Base-by-base conservation (phyloP, 129 eudicot genomes). In the Calendula officinalis region DNA sequence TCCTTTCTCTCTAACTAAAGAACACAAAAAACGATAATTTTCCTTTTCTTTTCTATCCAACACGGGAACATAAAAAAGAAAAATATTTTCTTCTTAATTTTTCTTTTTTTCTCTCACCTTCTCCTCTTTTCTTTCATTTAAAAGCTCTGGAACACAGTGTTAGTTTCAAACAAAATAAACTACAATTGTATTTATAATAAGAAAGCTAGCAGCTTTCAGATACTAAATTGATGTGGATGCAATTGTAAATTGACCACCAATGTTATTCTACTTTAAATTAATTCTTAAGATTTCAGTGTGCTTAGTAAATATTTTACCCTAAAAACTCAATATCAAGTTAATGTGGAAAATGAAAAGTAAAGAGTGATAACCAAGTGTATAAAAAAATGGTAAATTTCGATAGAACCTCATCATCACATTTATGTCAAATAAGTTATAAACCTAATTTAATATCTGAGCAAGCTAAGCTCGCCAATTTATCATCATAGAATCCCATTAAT, bases 301-400 rank as follows among this genome's bases (percentile, higher is more conserved):
- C 6, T 3, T 6, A 17, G 5, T 14, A 34, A 33, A 34, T 17
- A 12, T 8, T 14, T 47, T 14, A 5, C 41, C 4, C 46, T 34
- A 34, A 47, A 63, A 34, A 62, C 3, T 12, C 12, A 44, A 14
- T 62, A 30, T n/a, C 42, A 62, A 33, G 3, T 8, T 11, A 13
- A 11, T 6, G 43, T 64, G 3, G 5, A 48, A 62, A 34, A 8
- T 0, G 5, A 13, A 47, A 13, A 6, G 44, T 51, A 48, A 14
- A 35, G 16, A n/a, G 57, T 48, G 56, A 43, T 63, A 56, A 14
- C 68, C 55, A 32, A 32, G 34, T 42, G 56, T 27, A 45, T 45
- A 62, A 65, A 33, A 4, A 22, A 17, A 3, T 11, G 27, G 34
- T 50, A 50, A 65, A 15, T 36, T 50, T 40, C 1, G 7, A 65